Base-by-base conservation (phyloP, 2,329 filamentous ascomycete species). In the Rhinocladiella similis region DNA sequence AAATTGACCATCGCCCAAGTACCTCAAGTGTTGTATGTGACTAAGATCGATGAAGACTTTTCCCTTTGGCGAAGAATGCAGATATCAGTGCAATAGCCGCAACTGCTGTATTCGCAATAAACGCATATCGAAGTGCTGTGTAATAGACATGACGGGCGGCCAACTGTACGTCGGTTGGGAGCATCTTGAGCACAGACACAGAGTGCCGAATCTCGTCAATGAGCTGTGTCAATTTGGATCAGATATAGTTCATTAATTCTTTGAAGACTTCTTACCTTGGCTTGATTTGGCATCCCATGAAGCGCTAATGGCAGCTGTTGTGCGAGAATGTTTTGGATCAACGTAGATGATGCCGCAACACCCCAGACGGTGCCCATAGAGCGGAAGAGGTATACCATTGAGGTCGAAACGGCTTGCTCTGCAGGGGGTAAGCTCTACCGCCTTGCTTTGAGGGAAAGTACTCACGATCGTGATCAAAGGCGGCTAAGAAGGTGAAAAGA, bases 361-460 rank as follows among this genome's bases (percentile, higher is more conserved):
- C 84, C 84, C 79, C 83, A 87, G 14, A 87, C 83, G 0, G 79
- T 82, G 1, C 84, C 84, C 2, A 87, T 71, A 0, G 83, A 86
- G 22, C 84, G 80, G 42, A 87, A 79, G 18, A 87, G 76, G 66
- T 87, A 87, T 5, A 85, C 80, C 0, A 81, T 85, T 1, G 83
- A 86, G 2, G 83, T 79, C 0, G 80, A 82, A 1, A 86, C 83
- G 10, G 83, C 83, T 63, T 87, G 83, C 50, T 86, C 84, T 85
- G 33, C 9, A 12, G 45, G 27, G 18, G 9, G 29, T 38, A 12
- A 43, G 14, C 19, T 19, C 3, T 13, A 1, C 27, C 27, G 12
- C 14, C 22, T 33, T 14, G 9, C 9, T 9, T 29, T 27, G 27
- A 35, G 10, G 14, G n/a, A 19, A 14, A 13, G 3, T 20, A 63